Evolutionary conservation across 805 yeast species (phyloP), one percentile per base, ranked within the genome.

Genomic region (Tetrapisispora taiwanensis): DNA sequence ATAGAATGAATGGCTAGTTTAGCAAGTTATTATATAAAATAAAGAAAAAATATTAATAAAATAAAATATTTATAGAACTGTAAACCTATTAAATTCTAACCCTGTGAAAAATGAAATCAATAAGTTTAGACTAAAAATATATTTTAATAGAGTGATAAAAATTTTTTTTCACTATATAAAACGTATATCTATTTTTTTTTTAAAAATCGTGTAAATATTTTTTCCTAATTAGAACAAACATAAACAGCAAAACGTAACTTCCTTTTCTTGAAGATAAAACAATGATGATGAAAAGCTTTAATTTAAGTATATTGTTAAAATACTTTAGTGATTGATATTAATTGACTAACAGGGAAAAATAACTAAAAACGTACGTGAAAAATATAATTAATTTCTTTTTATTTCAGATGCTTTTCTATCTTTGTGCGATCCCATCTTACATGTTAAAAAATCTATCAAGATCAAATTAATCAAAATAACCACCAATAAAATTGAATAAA

Each of bases 371-470:
- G 26, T 22, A 22, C 26, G 8, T 22, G 26, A 22, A 22, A 22
- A 22, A 22, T 6, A 8, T 22, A 22, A 6, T 22, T 5, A 22
- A 6, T 22, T 22, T 6, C 8, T 22, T 22, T 8, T 22, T 22
- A 6, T 22, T 22, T 22, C 8, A 22, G 5, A 22, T 5, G 8
- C 5, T 6, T 22, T 6, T 22, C 5, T 28, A 28, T 5, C 5
- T 14, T 31, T 20, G 37, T 35, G 9, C 27, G 7, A 2, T 13
- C 3, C 6, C 12, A 24, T 36, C 30, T 36, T 24, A 15, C 20
- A 24, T 36, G 39, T 36, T 22, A 36, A 36, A 36, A 36, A 36
- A 36, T 22, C 20, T 36, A 36, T 36, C 39, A 36, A 36, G 27
- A 36, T 22, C 3, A 35, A 20, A 13, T n/a, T 13, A 35, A 14